These are phyloP conservation scores for Globisporangium splendens DNA, from an alignment of 352 stramenopile genomes.

Conservation along the genomic window DNA sequence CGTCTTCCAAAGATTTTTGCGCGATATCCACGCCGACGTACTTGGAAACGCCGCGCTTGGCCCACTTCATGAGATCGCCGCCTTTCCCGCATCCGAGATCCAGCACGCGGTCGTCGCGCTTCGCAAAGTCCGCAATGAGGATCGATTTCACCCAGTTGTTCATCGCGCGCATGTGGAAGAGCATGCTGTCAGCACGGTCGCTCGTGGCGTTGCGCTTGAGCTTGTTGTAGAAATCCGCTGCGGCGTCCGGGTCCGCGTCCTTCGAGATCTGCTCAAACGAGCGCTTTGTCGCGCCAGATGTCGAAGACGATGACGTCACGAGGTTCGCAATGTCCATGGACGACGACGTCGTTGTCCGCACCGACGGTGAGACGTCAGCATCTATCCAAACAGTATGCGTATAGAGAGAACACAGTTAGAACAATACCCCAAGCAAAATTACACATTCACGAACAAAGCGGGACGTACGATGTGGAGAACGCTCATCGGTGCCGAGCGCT, in stretches of 20 bases:
- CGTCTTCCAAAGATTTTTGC: slow-evolving; percentile 94
- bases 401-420: no score
- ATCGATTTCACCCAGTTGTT: slow-evolving; percentile 99
- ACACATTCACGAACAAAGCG: no score
- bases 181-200: slow-evolving; percentile 82
- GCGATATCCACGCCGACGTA: slow-evolving; percentile 99
- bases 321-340: slow-evolving; percentile 64
- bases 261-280: slow-evolving; percentile 53
- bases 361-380: slow-evolving; percentile 17
- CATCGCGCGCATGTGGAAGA: slow-evolving; percentile 97
- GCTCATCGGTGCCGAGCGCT: slow-evolving; percentile 29
- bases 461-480: slow-evolving; percentile 20
- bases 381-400: slow-evolving; percentile 1
- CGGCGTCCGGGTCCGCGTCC: slow-evolving; percentile 55
- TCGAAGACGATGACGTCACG: slow-evolving; percentile 28
- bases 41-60: slow-evolving; percentile 82
- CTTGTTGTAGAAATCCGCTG: slow-evolving; percentile 84
- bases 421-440: no score
- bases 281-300: slow-evolving; percentile 29
- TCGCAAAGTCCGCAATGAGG: slow-evolving; percentile 90
- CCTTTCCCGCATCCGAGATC: slow-evolving; percentile 98
- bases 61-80: slow-evolving; percentile 98
- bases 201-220: slow-evolving; percentile 67
- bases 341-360: slow-evolving; percentile 11
- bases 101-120: slow-evolving; percentile 88